Percentiles rank a stretch among this genome's conserved stretches.
Evolutionary conservation across 2,329 filamentous ascomycete genomes (phyloP).

Genomic region (Phialophora macrospora): DNA sequence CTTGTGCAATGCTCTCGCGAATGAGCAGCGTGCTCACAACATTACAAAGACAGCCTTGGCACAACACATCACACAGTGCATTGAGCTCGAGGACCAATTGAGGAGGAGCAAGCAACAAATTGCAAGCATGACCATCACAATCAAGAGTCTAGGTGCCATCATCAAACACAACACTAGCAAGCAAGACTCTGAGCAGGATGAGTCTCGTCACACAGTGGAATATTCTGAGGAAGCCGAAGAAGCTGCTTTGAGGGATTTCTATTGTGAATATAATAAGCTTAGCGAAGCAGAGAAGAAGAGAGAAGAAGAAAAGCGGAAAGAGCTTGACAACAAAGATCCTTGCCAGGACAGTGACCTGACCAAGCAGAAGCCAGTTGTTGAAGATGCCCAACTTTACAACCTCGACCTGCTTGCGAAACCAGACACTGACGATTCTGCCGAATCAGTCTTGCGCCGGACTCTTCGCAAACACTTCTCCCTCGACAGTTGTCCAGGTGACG

Average conservation of each 20-base stretch:
- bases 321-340: not conserved
- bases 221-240: slow-evolving; percentile 15
- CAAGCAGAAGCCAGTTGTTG: slow-evolving; percentile 7
- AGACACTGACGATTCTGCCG: slow-evolving; percentile 18
- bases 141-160: slow-evolving; percentile 34
- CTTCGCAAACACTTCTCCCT: slow-evolving; percentile 34
- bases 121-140: slow-evolving; percentile 27
- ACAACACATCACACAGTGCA: slow-evolving; percentile 22
- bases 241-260: slow-evolving; percentile 25
- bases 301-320: slow-evolving; percentile 9
- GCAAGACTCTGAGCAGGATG: not conserved
- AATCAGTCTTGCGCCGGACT: slow-evolving; percentile 23
- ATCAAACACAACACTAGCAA: slow-evolving; percentile 33
- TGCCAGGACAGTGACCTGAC: not conserved
- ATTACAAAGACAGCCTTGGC: slow-evolving; percentile 28
- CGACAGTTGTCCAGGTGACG: slow-evolving; percentile 7
- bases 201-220: not conserved
- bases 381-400: slow-evolving; percentile 30
- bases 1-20: slow-evolving; percentile 25
- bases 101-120: slow-evolving; percentile 25
- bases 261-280: slow-evolving; percentile 20
- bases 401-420: slow-evolving; percentile 27
- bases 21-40: slow-evolving; percentile 37
- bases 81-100: slow-evolving; percentile 26
- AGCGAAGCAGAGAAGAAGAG: slow-evolving; percentile 4